These are phyloP conservation scores for Colletotrichum graminicola DNA, from an alignment of 2,329 filamentous ascomycete genomes.

Conservation along the genomic window DNA sequence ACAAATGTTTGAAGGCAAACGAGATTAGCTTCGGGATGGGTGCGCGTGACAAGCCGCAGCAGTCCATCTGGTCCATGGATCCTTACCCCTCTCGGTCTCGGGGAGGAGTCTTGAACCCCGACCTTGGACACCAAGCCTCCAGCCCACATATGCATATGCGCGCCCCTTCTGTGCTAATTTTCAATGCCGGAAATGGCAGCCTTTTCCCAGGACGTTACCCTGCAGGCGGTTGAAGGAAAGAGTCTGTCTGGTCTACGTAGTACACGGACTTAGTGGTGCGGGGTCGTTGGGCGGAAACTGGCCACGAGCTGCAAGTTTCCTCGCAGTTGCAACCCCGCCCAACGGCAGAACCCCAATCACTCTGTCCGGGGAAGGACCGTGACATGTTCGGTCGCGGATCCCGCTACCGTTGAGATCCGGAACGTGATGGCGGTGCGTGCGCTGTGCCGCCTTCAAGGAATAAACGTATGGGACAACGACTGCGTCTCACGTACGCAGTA, in stretches of 20 bases:
- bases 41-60: slow-evolving; percentile 38
- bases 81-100: slow-evolving; percentile 40
- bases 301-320: slow-evolving; percentile 16
- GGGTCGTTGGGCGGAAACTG: slow-evolving; percentile 25
- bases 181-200: slow-evolving; percentile 18
- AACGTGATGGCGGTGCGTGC: slow-evolving; percentile 34
- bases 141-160: slow-evolving; percentile 36
- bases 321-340: slow-evolving; percentile 4
- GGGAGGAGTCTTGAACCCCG: slow-evolving; percentile 36
- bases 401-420: slow-evolving; percentile 1
- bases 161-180: slow-evolving; percentile 2
- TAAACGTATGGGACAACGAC: slow-evolving; percentile 25
- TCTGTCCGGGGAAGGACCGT: slow-evolving; percentile 17
- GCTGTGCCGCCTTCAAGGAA: slow-evolving; percentile 25
- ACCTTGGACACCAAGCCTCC: slow-evolving; percentile 32
- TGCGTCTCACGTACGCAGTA: slow-evolving; percentile 21
- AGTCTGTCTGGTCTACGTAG: not conserved
- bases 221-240: not conserved
- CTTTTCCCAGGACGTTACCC: not conserved
- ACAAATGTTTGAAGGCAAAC: slow-evolving; percentile 12
- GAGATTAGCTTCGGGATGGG: slow-evolving; percentile 25
- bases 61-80: slow-evolving; percentile 29
- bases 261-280: slow-evolving; percentile 8
- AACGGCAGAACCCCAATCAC: slow-evolving; percentile 17
- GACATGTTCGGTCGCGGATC: slow-evolving; percentile 6